These are phyloP conservation scores for Asterionellopsis glacialis DNA, from an alignment of 108 stramenopile species.

Conservation along the genomic window DNA sequence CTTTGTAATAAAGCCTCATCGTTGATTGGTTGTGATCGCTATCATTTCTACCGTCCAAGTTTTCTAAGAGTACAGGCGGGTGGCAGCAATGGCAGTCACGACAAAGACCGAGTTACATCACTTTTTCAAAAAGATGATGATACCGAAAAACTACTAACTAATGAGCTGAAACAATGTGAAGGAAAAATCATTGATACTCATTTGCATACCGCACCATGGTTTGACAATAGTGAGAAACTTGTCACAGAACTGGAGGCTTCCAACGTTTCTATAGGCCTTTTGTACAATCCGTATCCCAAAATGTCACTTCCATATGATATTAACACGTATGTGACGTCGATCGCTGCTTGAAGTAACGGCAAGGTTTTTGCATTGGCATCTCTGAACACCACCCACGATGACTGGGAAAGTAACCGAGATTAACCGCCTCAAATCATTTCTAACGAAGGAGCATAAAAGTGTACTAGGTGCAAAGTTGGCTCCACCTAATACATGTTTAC, in stretches of 20 bases:
- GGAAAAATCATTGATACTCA: slow-evolving; percentile 34
- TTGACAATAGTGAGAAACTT: slow-evolving; percentile 13
- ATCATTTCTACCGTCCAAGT: no score
- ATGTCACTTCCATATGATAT: slow-evolving; percentile 17
- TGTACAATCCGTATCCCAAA: slow-evolving; percentile 24
- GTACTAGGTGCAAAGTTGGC: slow-evolving; percentile 27
- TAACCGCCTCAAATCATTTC: slow-evolving; percentile 12
- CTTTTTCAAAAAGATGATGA: no score
- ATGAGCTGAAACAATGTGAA: slow-evolving; percentile 14
- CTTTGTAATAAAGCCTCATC: no score
- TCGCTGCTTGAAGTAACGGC: slow-evolving; percentile 16
- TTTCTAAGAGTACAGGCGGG: no score
- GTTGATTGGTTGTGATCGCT: no score
- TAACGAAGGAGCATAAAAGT: not conserved
- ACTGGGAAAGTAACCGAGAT: slow-evolving; percentile 26
- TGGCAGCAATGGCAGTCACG: no score
- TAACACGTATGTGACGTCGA: slow-evolving; percentile 7
- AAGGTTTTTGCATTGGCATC: slow-evolving; percentile 18
- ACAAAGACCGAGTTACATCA: no score
- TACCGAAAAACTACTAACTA: not conserved
- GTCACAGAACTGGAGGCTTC: slow-evolving; percentile 7
- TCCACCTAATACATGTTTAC: slow-evolving; percentile 23
- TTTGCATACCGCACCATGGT: slow-evolving; percentile 25
- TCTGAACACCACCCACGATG: slow-evolving; percentile 25
- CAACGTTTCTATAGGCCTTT: slow-evolving; percentile 20